These are phyloP conservation scores for Yarrowia hollandica DNA, from an alignment of 805 yeast species.

Conservation along the genomic window DNA sequence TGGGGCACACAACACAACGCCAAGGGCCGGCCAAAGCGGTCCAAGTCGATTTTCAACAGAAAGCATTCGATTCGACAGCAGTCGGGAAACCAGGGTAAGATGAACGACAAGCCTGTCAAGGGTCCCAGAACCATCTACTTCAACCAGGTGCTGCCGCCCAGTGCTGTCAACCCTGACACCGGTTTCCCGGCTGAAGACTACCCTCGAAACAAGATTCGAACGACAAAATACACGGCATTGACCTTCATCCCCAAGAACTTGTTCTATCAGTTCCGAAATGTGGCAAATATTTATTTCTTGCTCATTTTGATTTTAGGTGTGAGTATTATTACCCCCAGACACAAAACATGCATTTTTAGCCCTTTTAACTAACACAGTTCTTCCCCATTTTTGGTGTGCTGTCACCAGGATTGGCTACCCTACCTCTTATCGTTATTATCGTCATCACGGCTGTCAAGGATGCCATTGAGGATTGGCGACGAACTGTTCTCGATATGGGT, in stretches of 20 bases:
- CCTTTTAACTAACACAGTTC: conserved; percentile 39
- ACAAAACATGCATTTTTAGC: not conserved
- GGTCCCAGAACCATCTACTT: conserved; percentile 48
- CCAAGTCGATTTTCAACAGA: conserved; percentile 35
- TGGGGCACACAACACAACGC: conserved; percentile 89
- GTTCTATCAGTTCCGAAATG: conserved; percentile 74
- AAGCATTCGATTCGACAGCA: conserved; percentile 13
- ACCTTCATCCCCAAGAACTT: conserved; percentile 87
- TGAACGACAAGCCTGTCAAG: conserved; percentile 20
- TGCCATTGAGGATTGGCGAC: conserved; percentile 74
- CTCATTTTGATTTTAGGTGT: conserved; percentile 63
- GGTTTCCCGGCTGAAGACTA: conserved; percentile 63
- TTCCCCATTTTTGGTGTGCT: conserved; percentile 76
- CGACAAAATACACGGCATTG: conserved; percentile 93
- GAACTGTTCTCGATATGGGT: conserved; percentile 65
- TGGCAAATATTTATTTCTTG: conserved; percentile 89
- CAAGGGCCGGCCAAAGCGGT: conserved; percentile 59
- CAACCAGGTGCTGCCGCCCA: conserved; percentile 52
- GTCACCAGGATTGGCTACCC: conserved; percentile 73
- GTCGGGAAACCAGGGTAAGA: conserved; percentile 21
- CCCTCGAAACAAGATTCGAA: conserved; percentile 89
- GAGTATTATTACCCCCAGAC: conserved; percentile 4
- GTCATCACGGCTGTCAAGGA: conserved; percentile 73
- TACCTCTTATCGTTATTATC: conserved; percentile 78
- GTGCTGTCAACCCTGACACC: conserved; percentile 49